These are phyloP conservation scores for Mycena sanguinolenta DNA, from an alignment of 768 basidiomycete genomes.

Conservation along the genomic window DNA sequence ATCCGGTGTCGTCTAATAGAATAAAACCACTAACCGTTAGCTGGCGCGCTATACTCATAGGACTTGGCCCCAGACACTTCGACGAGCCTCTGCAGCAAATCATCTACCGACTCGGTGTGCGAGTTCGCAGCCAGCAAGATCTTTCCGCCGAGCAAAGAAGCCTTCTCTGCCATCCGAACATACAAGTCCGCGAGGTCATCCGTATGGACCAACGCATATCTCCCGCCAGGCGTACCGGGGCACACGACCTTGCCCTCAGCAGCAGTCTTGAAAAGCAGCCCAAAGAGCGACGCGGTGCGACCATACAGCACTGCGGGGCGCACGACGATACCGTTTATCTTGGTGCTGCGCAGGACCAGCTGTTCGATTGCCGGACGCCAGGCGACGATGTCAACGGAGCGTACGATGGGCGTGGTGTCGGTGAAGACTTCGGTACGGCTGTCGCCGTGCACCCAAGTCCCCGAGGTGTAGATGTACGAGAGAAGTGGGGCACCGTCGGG, in stretches of 20 bases:
- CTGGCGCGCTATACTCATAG: slow-evolving; percentile 50
- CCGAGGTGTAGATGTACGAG: slow-evolving; percentile 60
- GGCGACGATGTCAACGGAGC: slow-evolving; percentile 41
- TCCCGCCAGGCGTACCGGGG: slow-evolving; percentile 31
- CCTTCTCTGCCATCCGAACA: slow-evolving; percentile 55
- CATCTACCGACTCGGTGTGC: slow-evolving; percentile 54
- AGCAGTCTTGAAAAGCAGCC: slow-evolving; percentile 46
- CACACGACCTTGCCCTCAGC: slow-evolving; percentile 43
- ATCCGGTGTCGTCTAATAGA: background rate
- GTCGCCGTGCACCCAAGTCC: slow-evolving; percentile 60
- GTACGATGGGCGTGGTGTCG: slow-evolving; percentile 44
- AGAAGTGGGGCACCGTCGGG: slow-evolving; percentile 52
- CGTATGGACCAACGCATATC: slow-evolving; percentile 51
- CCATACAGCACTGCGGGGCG: slow-evolving; percentile 61
- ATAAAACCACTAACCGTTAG: slow-evolving; percentile 47
- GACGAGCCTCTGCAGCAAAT: slow-evolving; percentile 53
- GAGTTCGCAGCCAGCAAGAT: slow-evolving; percentile 59
- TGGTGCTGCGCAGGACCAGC: slow-evolving; percentile 42
- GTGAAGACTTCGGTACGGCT: slow-evolving; percentile 45
- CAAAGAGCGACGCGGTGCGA: slow-evolving; percentile 52
- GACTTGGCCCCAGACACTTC: slow-evolving; percentile 52
- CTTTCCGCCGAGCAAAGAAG: slow-evolving; percentile 49
- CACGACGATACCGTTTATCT: slow-evolving; percentile 59
- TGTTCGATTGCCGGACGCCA: slow-evolving; percentile 54
- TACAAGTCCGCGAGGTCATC: slow-evolving; percentile 64